Evolutionary conservation across 148 eudicot species (phyloP).

Genomic region (Chenopodium album): DNA sequence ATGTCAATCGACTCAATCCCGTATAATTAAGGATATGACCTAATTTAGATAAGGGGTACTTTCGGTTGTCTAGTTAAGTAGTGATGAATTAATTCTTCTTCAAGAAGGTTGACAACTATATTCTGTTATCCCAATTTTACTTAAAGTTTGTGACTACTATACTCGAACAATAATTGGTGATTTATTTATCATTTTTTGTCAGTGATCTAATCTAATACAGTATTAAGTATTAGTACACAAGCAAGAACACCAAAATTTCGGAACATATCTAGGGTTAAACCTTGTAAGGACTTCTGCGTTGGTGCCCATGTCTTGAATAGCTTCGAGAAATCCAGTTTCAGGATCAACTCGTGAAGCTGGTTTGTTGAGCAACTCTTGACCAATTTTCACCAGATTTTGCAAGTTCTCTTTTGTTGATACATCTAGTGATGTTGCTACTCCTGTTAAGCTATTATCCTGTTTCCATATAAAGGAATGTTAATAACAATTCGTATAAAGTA

Average conservation of each 20-base stretch:
- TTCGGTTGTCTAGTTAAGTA: too few relatives aligned
- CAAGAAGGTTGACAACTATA: too few relatives aligned
- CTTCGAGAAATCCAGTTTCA: conserved; percentile 50
- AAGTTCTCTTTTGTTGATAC: conserved; percentile 53
- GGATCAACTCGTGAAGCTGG: conserved; percentile 50
- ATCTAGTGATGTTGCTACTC: conserved; percentile 46
- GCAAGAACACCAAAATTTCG: not conserved
- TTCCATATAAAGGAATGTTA: not conserved
- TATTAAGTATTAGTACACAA: not conserved
- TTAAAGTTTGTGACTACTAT: not conserved
- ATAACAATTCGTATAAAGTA: too few relatives aligned
- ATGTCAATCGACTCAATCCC: too few relatives aligned
- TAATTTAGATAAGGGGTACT: too few relatives aligned
- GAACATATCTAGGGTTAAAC: conserved; percentile 7
- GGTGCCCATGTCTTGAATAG: conserved; percentile 43
- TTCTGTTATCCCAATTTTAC: too few relatives aligned
- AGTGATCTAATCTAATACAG: too few relatives aligned
- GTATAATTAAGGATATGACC: too few relatives aligned
- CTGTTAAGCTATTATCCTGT: conserved; percentile 50
- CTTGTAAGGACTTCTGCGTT: conserved; percentile 51
- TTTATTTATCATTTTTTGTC: too few relatives aligned
- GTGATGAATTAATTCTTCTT: too few relatives aligned
- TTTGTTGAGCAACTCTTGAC: conserved; percentile 46
- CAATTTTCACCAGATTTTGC: conserved; percentile 47
- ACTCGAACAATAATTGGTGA: too few relatives aligned